Evolutionary conservation across 1,284 basidiomycete genomes (phyloP).

Genomic region (Trichosporon sp.): DNA sequence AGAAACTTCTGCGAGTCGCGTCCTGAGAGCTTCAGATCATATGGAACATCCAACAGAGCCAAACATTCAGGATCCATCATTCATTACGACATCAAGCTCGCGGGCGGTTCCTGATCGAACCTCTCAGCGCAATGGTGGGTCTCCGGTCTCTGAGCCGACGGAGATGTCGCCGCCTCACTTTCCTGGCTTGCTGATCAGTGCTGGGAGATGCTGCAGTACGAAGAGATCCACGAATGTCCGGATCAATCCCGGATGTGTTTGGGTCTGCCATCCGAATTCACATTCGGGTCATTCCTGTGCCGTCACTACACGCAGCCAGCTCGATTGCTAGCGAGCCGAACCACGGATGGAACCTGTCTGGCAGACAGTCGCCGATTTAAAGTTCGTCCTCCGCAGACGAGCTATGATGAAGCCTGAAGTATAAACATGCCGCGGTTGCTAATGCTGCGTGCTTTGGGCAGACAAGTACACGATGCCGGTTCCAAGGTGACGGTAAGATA

Average conservation of each 20-base stretch:
- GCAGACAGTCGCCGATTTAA: background rate
- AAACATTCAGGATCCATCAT: background rate
- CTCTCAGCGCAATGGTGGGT: background rate
- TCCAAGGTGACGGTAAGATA: background rate
- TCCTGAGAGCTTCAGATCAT: background rate
- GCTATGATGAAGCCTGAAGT: background rate
- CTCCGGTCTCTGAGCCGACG: background rate
- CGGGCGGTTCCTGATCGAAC: background rate
- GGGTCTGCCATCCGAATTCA: background rate
- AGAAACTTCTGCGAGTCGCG: background rate
- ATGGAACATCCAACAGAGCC: background rate
- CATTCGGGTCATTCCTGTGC: background rate
- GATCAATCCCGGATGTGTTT: background rate
- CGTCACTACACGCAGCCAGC: too few species aligned
- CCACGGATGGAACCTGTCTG: too few species aligned
- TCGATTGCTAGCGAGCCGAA: too few species aligned
- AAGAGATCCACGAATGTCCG: background rate
- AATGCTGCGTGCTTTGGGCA: background rate
- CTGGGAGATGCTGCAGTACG: too few species aligned
- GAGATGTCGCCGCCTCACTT: background rate
- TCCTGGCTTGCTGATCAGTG: too few species aligned
- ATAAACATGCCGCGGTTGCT: background rate
- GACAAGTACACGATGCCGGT: background rate
- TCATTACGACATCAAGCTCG: background rate
- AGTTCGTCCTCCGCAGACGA: background rate